Conservation (phyloP, 2,329 filamentous ascomycete genomes). For the Colletotrichum lentis region DNA sequence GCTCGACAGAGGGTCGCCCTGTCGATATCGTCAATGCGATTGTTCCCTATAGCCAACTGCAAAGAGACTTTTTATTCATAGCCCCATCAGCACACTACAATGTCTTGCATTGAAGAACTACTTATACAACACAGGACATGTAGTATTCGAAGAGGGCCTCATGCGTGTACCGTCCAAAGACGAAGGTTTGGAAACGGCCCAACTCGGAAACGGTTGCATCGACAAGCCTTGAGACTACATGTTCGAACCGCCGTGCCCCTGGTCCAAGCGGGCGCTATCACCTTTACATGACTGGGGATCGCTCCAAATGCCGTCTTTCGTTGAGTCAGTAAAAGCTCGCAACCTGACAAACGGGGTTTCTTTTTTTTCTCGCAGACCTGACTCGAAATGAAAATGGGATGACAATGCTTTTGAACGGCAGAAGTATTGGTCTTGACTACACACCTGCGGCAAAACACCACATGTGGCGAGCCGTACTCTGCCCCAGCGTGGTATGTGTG, state of each 20-base stretch:
- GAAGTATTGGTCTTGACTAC: not conserved
- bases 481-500: not conserved
- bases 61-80: not conserved
- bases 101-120: not conserved
- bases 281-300: constrained; percentile 11
- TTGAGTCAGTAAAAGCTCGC: constrained; percentile 8
- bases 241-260: not conserved
- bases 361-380: not conserved
- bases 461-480: not conserved
- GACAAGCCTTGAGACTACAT: not conserved
- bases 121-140: not conserved
- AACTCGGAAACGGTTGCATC: not conserved
- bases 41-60: not conserved
- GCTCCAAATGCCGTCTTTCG: not conserved
- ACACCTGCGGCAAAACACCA: not conserved
- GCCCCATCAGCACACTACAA: not conserved
- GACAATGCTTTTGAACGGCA: not conserved
- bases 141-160: not conserved
- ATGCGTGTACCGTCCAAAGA: not conserved
- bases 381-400: not conserved
- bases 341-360: not conserved
- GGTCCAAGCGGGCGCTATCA: constrained; percentile 7
- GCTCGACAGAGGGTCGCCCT: not conserved
- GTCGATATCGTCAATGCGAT: not conserved
- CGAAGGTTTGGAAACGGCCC: not conserved